A percentile compares a stretch with the other conserved stretches of the same genome.
phyloP scores from a whole-genome alignment of 108 stramenopile genomes.

The Cyclotella kingstonii region DNA sequence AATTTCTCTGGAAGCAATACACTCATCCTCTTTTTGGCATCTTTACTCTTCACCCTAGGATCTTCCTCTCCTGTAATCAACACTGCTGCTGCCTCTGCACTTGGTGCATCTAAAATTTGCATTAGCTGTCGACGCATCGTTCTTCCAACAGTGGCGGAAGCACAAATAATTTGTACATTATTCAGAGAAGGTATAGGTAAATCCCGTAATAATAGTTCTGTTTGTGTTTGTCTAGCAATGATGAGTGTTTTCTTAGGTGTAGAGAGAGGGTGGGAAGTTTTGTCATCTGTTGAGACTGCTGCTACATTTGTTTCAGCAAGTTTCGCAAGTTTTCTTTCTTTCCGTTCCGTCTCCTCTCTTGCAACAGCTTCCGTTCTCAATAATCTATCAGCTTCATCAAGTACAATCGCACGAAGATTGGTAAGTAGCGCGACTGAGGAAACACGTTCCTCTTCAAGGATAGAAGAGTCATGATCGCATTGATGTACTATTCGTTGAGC shows the following conservation, averaged over 20 bases:
- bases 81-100: constrained; percentile 62
- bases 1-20: constrained; percentile 59
- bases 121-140: constrained; percentile 72
- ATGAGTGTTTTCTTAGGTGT: constrained; percentile 29
- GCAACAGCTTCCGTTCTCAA: constrained; percentile 60
- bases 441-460: constrained; percentile 18
- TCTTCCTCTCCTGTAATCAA: constrained; percentile 66
- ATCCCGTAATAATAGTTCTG: constrained; percentile 41
- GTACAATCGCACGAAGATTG: constrained; percentile 55
- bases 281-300: constrained; percentile 6
- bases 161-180: constrained; percentile 62
- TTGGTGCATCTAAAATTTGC: constrained; percentile 55
- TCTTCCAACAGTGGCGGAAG: constrained; percentile 69
- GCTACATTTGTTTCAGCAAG: no score
- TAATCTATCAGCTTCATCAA: constrained; percentile 79
- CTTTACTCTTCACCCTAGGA: constrained; percentile 57
- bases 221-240: constrained; percentile 40
- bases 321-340: constrained; percentile 31
- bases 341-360: constrained; percentile 33
- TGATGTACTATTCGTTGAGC: constrained; percentile 9
- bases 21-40: constrained; percentile 45
- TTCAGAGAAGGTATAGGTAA: constrained; percentile 35
- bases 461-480: constrained; percentile 2
- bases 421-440: constrained; percentile 31
- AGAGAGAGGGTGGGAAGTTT: background rate